Base-by-base conservation (phyloP, 192 early-diverging fungal genomes). In the Linnemannia elongata region DNA sequence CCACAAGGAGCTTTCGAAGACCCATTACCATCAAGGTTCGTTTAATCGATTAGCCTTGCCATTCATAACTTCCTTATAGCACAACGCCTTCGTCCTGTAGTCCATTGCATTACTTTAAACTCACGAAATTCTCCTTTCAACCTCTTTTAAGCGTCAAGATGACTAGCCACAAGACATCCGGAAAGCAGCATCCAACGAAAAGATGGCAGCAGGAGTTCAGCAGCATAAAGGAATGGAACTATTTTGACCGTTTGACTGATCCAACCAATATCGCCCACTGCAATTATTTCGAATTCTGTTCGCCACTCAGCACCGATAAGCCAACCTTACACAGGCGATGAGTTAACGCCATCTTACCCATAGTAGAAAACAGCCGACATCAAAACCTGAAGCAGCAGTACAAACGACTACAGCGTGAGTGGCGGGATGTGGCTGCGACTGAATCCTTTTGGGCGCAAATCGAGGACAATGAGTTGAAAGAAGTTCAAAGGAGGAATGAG, bases 271-370 rank as follows among this genome's bases (percentile, higher is more conserved):
- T 79, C 77, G 9, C 77, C 2, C 74, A 71, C 77, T 52, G 49
- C 69, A 47, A 79, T 1, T 79, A 79, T 57, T 72, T 79, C 69
- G 33, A 72, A 79, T 72, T 36, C 69, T 79, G 77, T 38, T 79
- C 45, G 18, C 77, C 77, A 39, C 33, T 49, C 17, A 72, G 69
- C 69, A 44, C 52, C 38, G 49, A 79, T n/a, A 70, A 42, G 35
- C 52, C 44, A 41, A 22, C 69, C 33, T 27, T 79, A 35, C 77
- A 79, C 69, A 54, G 35, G 35, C 77, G 69, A 54, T 72, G 49
- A 69, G 36, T 35, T n/a, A 55, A 71, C 69, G 77, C 27, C 69
- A 55, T 79, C n/a, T 42, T 79, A 54, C 77, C 77, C 44, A 79
- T 79, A 41, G 49, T 79, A 39, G 77, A 79, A 35, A 72, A 79